Conservation (phyloP, 257 asterid species). For the Scutellaria galericulata region DNA sequence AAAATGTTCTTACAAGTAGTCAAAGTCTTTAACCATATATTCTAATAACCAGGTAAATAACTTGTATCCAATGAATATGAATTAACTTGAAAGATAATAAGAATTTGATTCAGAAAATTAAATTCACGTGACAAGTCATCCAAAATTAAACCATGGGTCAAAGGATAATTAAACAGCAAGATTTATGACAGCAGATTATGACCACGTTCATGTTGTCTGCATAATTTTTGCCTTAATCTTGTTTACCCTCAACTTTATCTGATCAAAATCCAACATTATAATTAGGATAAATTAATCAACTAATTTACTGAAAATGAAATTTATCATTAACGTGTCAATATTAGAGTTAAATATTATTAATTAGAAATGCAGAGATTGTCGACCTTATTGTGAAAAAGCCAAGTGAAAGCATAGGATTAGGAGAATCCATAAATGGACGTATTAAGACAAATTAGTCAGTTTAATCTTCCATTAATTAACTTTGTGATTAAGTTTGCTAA, state of each 20-base stretch:
- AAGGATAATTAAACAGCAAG: conserved; percentile 27
- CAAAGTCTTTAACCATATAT: neutral
- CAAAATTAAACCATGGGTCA: conserved; percentile 9
- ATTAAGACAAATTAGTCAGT: conserved; percentile 30
- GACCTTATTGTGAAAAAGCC: conserved; percentile 13
- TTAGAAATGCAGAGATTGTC: conserved; percentile 24
- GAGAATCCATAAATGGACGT: conserved; percentile 31
- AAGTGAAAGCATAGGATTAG: neutral
- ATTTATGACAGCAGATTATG: conserved; percentile 15
- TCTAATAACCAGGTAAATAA: neutral
- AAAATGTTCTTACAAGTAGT: no score
- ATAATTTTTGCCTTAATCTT: conserved; percentile 28
- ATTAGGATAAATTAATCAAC: neutral
- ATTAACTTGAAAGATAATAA: neutral
- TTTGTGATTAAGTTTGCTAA: neutral
- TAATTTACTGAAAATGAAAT: neutral
- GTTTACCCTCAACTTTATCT: neutral
- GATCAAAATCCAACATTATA: neutral
- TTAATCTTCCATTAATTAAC: conserved; percentile 25
- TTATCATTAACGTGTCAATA: neutral
- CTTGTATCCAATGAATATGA: conserved; percentile 30
- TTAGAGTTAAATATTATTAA: neutral
- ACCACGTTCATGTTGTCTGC: conserved; percentile 26
- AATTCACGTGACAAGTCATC: conserved; percentile 34
- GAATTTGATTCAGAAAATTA: neutral